Evolutionary conservation across 805 yeast species (phyloP).

Genomic region (Teunomyces barrocoloradensis): DNA sequence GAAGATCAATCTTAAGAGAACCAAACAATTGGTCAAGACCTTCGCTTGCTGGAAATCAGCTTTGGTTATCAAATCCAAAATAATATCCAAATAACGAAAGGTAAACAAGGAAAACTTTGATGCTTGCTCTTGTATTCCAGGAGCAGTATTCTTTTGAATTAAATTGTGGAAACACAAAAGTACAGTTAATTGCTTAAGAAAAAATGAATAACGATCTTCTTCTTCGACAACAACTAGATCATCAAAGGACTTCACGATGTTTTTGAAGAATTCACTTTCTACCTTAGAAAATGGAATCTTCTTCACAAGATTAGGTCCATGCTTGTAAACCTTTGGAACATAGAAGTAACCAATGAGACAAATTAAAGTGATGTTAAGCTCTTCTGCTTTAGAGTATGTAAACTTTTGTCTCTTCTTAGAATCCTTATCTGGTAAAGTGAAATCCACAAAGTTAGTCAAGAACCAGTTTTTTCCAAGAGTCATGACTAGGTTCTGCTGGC

Average conservation of each 20-base stretch:
- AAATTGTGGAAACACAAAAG: conserved; percentile 20
- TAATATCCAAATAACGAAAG: conserved; percentile 20
- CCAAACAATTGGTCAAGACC: conserved; percentile 11
- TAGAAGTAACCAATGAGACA: conserved; percentile 44
- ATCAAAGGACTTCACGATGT: conserved; percentile 8
- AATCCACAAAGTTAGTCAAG: conserved; percentile 23
- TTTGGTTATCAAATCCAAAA: conserved; percentile 12
- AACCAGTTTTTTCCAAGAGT: conserved; percentile 36
- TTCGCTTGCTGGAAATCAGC: background rate
- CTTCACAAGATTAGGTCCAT: conserved; percentile 20
- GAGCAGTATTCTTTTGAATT: conserved; percentile 8
- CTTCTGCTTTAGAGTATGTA: conserved; percentile 10
- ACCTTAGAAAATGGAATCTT: conserved; percentile 21
- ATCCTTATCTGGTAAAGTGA: conserved; percentile 7
- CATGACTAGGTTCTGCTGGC: conserved; percentile 44
- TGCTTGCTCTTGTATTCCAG: conserved; percentile 7
- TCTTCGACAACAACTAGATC: conserved; percentile 8
- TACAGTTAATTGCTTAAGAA: conserved; percentile 23
- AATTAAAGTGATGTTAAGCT: conserved; percentile 21
- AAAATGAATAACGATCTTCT: conserved; percentile 11
- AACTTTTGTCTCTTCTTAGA: conserved; percentile 6
- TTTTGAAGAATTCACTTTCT: conserved; percentile 22
- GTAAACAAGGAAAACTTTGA: conserved; percentile 14
- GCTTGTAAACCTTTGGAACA: conserved; percentile 32
- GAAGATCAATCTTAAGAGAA: conserved; percentile 42